Evolutionary conservation across 2,329 filamentous ascomycete species (phyloP).

Genomic region (Pseudocercospora musae): DNA sequence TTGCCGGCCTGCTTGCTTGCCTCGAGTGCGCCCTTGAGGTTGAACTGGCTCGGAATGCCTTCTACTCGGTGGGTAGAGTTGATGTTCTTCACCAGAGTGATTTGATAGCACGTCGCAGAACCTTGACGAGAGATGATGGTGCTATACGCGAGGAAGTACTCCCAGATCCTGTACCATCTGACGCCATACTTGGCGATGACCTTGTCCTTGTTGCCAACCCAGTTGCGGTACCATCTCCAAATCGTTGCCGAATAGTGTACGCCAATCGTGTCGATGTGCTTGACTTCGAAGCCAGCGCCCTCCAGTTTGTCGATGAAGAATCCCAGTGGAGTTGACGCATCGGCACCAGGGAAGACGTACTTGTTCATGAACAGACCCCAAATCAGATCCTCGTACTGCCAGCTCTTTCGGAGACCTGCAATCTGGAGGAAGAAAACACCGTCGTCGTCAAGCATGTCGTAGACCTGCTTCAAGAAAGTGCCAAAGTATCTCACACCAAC

Average conservation of each 20-base stretch:
- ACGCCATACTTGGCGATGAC: slow-evolving; percentile 92
- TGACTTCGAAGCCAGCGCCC: slow-evolving; percentile 83
- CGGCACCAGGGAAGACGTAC: slow-evolving; percentile 95
- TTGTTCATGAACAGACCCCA: slow-evolving; percentile 99
- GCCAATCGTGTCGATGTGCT: slow-evolving; percentile 86
- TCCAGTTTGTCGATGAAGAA: slow-evolving; percentile 84
- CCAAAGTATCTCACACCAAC: slow-evolving; percentile 88
- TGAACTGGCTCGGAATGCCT: slow-evolving; percentile 67
- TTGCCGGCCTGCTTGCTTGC: slow-evolving; percentile 42
- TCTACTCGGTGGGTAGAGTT: slow-evolving; percentile 81
- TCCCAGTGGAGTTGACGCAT: slow-evolving; percentile 88
- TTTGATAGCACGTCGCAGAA: slow-evolving; percentile 80
- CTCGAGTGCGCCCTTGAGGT: slow-evolving; percentile 63
- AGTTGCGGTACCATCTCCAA: slow-evolving; percentile 99
- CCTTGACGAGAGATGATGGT: slow-evolving; percentile 83
- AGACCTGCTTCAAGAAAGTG: slow-evolving; percentile 77
- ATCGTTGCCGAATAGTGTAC: slow-evolving; percentile 96
- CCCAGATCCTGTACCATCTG: slow-evolving; percentile 95
- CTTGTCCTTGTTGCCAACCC: slow-evolving; percentile 90
- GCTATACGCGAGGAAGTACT: slow-evolving; percentile 83
- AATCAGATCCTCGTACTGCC: slow-evolving; percentile 97
- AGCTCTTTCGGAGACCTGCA: slow-evolving; percentile 85
- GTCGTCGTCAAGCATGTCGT: slow-evolving; percentile 95
- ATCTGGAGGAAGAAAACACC: slow-evolving; percentile 96
- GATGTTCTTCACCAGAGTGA: slow-evolving; percentile 83